A percentile compares a stretch with the other conserved stretches of the same genome.
These are phyloP conservation scores for Cylindrodendrum hubeiense DNA, from an alignment of 2,329 filamentous ascomycete genomes.

Conservation along the genomic window DNA sequence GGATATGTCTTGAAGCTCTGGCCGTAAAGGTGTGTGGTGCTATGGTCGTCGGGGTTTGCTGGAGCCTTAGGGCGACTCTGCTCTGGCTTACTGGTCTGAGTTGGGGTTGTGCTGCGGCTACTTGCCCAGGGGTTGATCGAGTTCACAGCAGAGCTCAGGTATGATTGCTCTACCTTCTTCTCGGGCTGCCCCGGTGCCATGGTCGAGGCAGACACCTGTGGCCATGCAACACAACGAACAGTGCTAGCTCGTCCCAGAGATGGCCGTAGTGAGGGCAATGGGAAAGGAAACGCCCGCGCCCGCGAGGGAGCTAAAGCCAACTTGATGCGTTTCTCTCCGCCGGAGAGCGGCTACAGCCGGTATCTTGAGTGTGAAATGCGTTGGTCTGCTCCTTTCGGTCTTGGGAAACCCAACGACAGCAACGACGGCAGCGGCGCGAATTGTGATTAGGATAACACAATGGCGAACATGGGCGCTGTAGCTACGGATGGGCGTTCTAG, in stretches of 20 bases:
- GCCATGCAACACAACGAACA: conserved; percentile 29
- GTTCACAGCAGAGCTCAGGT: conserved; percentile 70
- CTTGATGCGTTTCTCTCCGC: conserved; percentile 9
- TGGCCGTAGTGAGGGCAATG: not conserved
- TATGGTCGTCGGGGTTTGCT: conserved; percentile 65
- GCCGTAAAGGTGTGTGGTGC: conserved; percentile 68
- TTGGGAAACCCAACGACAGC: not conserved
- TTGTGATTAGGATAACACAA: too few relatives aligned
- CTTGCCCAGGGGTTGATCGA: conserved; percentile 72
- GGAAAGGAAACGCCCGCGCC: not conserved
- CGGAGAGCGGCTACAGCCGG: not conserved
- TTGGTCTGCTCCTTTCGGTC: not conserved
- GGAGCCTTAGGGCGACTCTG: conserved; percentile 40
- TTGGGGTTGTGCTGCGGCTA: conserved; percentile 62
- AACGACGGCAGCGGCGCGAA: not conserved
- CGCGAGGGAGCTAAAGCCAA: conserved; percentile 25
- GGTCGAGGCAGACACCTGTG: conserved; percentile 28
- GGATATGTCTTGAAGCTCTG: conserved; percentile 79
- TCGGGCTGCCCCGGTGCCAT: conserved; percentile 57
- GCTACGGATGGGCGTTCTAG: not conserved
- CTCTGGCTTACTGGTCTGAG: conserved; percentile 49
- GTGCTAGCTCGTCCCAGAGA: not conserved
- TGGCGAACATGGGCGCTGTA: too few relatives aligned
- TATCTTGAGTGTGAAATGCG: not conserved
- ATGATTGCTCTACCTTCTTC: conserved; percentile 70